Base-by-base conservation (phyloP, 805 yeast species). In the Starmera caribaea region DNA sequence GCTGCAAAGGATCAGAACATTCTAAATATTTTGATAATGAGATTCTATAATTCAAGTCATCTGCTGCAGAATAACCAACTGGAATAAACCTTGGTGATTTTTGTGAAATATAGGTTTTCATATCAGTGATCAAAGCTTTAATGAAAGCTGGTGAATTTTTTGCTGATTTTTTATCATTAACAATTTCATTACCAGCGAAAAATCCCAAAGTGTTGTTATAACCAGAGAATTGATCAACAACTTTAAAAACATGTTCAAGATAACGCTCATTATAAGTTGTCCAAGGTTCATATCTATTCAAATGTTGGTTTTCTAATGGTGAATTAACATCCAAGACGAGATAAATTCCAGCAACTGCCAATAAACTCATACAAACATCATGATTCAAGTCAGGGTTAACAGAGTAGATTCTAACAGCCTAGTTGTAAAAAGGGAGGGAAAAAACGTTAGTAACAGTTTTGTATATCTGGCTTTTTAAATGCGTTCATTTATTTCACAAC, bases 11-110 rank as follows among this genome's bases (percentile, higher is more conserved):
- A 16, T 74, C 77, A 17, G 77, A 72, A 52, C 97, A 89, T 50
- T 81, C 90, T 41, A 90, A 69, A 55, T 84, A 90, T 41, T 76
- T 71, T 1, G 96, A 81, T 36, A 89, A 68, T 0, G 96, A 73
- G 8, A 74, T 73, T 51, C 97, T 69, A 59, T 74, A 89, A 38
- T 69, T 61, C 43, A 89, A 68, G 53, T 89, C 97, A 61, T 90
- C 97, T 1, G 97, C 97, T 0, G 97, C 97, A 0, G 97, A 87
- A 58, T 90, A 90, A 1, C 97, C 97, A 30, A 90, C 85, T 1
- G 97, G 97, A 14, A 90, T 74, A 12, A 53, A 52, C 40, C 98
- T 70, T 2, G 76, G 71, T 4, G 77, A 60, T 50, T 85, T 74
- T 24, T 56, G 50, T 8, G 62, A 55, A 44, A 86, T 78, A 55